Conservation (phyloP, 2,329 filamentous ascomycete species). For the Pseudogymnoascus sp. region DNA sequence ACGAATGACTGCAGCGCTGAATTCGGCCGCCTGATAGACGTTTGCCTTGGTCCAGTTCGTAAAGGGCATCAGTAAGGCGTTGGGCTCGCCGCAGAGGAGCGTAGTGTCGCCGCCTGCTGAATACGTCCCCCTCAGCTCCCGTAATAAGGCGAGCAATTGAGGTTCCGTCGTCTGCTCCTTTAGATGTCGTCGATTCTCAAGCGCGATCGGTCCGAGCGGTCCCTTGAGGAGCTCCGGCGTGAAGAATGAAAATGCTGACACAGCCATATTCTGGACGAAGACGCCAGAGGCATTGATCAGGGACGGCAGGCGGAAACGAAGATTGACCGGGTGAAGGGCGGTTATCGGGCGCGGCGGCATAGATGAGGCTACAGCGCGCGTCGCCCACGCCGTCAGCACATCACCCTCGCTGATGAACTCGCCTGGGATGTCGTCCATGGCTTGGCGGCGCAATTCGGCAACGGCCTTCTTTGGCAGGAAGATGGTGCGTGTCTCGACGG, state of each 20-base stretch:
- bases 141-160: slow-evolving; percentile 31
- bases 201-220: slow-evolving; percentile 25
- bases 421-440: slow-evolving; percentile 25
- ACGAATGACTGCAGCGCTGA: slow-evolving; percentile 15
- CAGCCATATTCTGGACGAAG: slow-evolving; percentile 24
- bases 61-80: slow-evolving; percentile 29
- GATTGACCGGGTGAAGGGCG: slow-evolving; percentile 34
- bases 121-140: slow-evolving; percentile 19
- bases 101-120: slow-evolving; percentile 19
- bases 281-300: slow-evolving; percentile 24
- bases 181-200: slow-evolving; percentile 28
- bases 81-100: slow-evolving; percentile 28
- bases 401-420: slow-evolving; percentile 40
- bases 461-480: slow-evolving; percentile 32
- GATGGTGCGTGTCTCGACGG: slow-evolving; percentile 31
- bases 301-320: slow-evolving; percentile 27
- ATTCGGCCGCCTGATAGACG: slow-evolving; percentile 34
- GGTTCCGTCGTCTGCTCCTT: slow-evolving; percentile 29
- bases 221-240: slow-evolving; percentile 22
- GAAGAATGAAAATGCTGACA: slow-evolving; percentile 23
- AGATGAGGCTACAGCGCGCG: slow-evolving; percentile 23
- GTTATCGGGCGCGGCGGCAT: slow-evolving; percentile 27
- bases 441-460: slow-evolving; percentile 25
- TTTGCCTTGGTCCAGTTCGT: slow-evolving; percentile 34
- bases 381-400: slow-evolving; percentile 36